Conservation (phyloP, 441 rosid species). For the Populus hybrid region DNA sequence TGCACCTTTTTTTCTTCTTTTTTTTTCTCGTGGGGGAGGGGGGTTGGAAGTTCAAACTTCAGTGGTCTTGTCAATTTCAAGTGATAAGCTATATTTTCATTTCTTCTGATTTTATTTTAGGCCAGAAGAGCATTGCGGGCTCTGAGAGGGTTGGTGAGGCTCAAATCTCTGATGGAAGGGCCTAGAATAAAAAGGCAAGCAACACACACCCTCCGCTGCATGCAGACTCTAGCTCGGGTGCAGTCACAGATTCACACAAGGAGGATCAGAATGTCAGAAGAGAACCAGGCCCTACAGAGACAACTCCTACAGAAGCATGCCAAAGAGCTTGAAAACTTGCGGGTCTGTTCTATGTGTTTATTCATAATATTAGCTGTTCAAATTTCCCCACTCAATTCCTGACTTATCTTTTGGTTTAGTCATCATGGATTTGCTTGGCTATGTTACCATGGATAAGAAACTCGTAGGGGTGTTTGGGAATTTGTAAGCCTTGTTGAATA, state of each 20-base stretch:
- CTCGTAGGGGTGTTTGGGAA: neutral
- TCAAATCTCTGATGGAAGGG: conserved; percentile 78
- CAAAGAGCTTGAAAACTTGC: conserved; percentile 57
- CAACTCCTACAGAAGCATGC: conserved; percentile 87
- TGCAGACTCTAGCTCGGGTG: conserved; percentile 81
- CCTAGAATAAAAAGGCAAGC: conserved; percentile 77
- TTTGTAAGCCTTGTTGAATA: neutral
- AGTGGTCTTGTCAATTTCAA: neutral
- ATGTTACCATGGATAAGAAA: neutral
- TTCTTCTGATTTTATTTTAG: conserved; percentile 25
- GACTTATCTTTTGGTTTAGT: neutral
- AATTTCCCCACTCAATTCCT: no score
- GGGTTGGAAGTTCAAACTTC: neutral
- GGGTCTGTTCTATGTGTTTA: conserved; percentile 32
- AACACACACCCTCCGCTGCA: conserved; percentile 59
- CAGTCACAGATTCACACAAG: conserved; percentile 73
- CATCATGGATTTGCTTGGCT: neutral
- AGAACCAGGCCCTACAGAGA: conserved; percentile 81
- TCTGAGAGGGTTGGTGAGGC: conserved; percentile 66
- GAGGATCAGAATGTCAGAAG: conserved; percentile 81
- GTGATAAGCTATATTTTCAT: neutral
- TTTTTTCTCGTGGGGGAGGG: no score
- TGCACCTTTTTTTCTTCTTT: neutral
- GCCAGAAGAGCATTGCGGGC: conserved; percentile 70
- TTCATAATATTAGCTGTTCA: no score